These are phyloP conservation scores for Lathyrus oleraceus DNA, from an alignment of 306 rosid genomes.

Conservation along the genomic window DNA sequence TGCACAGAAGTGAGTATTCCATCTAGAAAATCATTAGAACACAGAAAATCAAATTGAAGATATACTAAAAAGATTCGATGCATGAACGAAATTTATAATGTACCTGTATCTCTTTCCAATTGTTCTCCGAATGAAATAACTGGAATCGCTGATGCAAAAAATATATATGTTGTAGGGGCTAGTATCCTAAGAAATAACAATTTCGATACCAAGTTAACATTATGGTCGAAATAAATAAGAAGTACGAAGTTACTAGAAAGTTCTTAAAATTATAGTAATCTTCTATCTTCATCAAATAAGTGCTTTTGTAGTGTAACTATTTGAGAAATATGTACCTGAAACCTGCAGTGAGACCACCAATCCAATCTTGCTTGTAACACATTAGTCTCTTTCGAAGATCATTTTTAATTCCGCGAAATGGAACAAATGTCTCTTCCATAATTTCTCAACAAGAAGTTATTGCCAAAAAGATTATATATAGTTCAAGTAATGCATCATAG, in stretches of 20 bases:
- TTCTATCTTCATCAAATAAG: not conserved
- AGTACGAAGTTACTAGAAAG: slow-evolving; percentile 10
- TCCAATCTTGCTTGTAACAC: slow-evolving; percentile 82
- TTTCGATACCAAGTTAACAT: slow-evolving; percentile 24
- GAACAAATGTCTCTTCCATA: slow-evolving; percentile 78
- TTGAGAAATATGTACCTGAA: slow-evolving; percentile 48
- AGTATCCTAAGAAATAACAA: slow-evolving; percentile 54
- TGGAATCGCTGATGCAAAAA: slow-evolving; percentile 83
- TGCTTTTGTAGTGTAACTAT: not conserved
- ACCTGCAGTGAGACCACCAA: slow-evolving; percentile 62
- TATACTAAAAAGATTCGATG: not conserved
- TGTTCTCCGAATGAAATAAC: slow-evolving; percentile 85
- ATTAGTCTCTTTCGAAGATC: slow-evolving; percentile 58
- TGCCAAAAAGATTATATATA: no score
- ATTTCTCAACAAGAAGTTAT: slow-evolving; percentile 2
- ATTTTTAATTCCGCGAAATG: slow-evolving; percentile 67
- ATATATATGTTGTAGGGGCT: slow-evolving; percentile 80
- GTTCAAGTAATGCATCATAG: no score
- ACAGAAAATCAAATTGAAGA: slow-evolving; percentile 28
- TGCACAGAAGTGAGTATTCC: slow-evolving; percentile 86
- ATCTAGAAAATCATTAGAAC: slow-evolving; percentile 47
- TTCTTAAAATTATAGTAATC: slow-evolving; percentile 14
- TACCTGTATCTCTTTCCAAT: slow-evolving; percentile 73
- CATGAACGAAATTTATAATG: not conserved
- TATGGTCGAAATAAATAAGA: slow-evolving; percentile 18